These are phyloP conservation scores for Capsicum chinense DNA, from an alignment of 257 asterid species.

Conservation along the genomic window DNA sequence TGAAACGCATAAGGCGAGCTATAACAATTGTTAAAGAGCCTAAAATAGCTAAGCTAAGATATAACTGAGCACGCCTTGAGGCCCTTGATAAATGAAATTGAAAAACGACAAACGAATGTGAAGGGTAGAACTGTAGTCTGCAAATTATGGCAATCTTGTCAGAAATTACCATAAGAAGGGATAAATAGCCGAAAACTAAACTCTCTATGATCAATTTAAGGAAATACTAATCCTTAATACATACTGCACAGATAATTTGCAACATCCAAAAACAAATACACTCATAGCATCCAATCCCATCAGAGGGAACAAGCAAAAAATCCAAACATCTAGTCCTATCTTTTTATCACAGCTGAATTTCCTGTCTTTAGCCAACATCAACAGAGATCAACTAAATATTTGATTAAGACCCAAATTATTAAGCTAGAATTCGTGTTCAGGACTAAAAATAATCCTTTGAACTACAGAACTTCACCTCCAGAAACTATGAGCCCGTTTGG, in stretches of 20 bases:
- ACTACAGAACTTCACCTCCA: not conserved
- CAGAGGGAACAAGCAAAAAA: not conserved
- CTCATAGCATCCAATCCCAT: not conserved
- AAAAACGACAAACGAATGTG: not conserved
- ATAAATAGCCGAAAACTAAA: not conserved
- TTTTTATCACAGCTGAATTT: not conserved
- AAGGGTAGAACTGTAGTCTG: not conserved
- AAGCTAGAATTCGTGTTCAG: not conserved
- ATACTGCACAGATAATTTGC: not conserved
- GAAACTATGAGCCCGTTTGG: not conserved
- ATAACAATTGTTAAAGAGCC: not conserved
- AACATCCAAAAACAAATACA: not conserved
- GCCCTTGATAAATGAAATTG: conserved; percentile 6
- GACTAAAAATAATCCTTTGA: conserved; percentile 1
- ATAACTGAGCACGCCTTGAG: not conserved
- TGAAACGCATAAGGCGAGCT: not conserved
- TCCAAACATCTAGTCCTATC: not conserved
- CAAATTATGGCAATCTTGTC: not conserved
- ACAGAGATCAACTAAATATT: not conserved
- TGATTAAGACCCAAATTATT: not conserved
- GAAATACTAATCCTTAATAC: not conserved
- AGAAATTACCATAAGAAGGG: not conserved
- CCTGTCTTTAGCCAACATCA: conserved; percentile 13
- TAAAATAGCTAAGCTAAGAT: not conserved
- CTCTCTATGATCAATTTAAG: not conserved